phyloP scores from a whole-genome alignment of 164 flowering plant species.

The Sextonia rubra region DNA sequence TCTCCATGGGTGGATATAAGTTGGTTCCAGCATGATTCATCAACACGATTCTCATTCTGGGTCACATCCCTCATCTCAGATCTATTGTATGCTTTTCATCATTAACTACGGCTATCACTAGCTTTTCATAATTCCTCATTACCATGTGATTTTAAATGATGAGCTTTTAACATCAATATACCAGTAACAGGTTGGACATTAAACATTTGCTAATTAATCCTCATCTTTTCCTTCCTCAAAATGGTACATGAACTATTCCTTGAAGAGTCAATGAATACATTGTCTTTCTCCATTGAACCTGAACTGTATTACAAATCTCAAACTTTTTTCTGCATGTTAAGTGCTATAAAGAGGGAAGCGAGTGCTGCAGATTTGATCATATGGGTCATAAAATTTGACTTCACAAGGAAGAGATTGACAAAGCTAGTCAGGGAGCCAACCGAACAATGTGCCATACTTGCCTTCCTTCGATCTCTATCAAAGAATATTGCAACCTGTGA shows the following conservation, averaged over 20 bases:
- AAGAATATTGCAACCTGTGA: slow-evolving; percentile 59
- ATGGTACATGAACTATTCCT: too few species aligned
- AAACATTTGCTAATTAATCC: not conserved
- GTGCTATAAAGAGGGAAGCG: not conserved
- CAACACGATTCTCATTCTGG: too few species aligned
- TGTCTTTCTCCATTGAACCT: too few species aligned
- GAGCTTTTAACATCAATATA: not conserved
- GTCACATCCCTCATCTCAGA: too few species aligned
- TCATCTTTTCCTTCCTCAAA: not conserved
- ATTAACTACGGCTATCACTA: too few species aligned
- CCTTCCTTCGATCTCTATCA: slow-evolving; percentile 45
- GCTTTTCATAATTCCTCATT: too few species aligned
- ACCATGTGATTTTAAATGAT: too few species aligned
- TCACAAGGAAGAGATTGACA: slow-evolving; percentile 21
- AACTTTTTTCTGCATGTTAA: not conserved
- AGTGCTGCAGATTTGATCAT: not conserved
- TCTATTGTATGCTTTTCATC: too few species aligned
- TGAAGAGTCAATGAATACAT: not conserved
- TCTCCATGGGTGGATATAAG: too few species aligned
- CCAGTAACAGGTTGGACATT: not conserved
- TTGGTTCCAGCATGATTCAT: too few species aligned
- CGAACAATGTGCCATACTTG: slow-evolving; percentile 55
- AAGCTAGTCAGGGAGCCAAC: slow-evolving; percentile 64
- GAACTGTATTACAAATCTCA: not conserved
- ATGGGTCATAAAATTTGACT: not conserved